phyloP scores from a whole-genome alignment of 805 yeast genomes.

The Saturnispora saitoi region DNA sequence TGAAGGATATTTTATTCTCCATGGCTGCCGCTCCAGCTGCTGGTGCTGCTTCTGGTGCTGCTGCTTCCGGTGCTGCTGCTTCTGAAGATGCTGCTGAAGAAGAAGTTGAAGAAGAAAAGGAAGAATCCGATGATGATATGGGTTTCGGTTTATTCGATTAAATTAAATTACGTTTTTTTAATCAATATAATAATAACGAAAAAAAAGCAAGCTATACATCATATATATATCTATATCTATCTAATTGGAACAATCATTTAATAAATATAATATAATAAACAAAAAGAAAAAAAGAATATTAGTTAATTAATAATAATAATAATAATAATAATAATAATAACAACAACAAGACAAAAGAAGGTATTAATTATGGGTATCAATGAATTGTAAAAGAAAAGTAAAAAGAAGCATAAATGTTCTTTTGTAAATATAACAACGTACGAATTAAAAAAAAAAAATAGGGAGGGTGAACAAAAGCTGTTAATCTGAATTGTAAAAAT shows the following conservation, averaged over 20 bases:
- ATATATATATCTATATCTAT: slow-evolving; percentile 1
- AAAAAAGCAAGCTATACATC: slow-evolving; percentile 1
- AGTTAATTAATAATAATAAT: too few species aligned
- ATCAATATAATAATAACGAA: not conserved
- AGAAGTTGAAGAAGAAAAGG: slow-evolving; percentile 47
- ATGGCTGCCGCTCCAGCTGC: slow-evolving; percentile 70
- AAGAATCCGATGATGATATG: slow-evolving; percentile 74
- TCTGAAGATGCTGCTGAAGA: slow-evolving; percentile 59
- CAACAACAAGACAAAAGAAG: too few species aligned
- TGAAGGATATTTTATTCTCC: slow-evolving; percentile 57
- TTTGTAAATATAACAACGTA: too few species aligned
- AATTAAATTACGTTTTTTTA: slow-evolving; percentile 15
- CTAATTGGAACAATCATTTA: not conserved
- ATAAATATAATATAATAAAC: not conserved
- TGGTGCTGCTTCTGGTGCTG: slow-evolving; percentile 60
- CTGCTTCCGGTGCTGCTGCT: slow-evolving; percentile 53
- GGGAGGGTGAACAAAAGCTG: too few species aligned
- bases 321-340: not conserved
- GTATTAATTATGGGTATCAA: too few species aligned
- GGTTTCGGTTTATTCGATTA: slow-evolving; percentile 94
- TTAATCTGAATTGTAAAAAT: too few species aligned
- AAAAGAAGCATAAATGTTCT: too few species aligned
- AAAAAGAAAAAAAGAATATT: not conserved
- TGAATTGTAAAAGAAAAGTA: too few species aligned
- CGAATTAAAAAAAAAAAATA: too few species aligned